Evolutionary conservation across 768 basidiomycete species (phyloP).

Genomic region (Lactarius hengduanensis): DNA sequence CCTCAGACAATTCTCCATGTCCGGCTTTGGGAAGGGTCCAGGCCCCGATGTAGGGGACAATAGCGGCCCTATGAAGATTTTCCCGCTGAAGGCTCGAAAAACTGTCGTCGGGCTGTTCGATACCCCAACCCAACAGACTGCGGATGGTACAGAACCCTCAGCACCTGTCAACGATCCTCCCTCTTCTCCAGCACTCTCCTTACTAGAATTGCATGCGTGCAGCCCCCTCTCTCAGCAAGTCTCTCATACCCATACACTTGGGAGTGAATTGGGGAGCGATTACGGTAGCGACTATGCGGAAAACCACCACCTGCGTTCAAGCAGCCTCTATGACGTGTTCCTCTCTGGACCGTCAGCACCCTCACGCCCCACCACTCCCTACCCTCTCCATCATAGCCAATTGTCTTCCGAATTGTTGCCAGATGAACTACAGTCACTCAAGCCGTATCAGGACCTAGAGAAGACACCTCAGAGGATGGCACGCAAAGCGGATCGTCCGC

Average conservation of each 20-base stretch:
- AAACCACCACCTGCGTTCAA: conserved; percentile 49
- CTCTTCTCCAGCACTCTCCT: conserved; percentile 26
- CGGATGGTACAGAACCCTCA: conserved; percentile 11
- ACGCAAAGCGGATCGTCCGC: conserved; percentile 27
- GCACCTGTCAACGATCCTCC: conserved; percentile 9
- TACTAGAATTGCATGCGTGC: conserved; percentile 21
- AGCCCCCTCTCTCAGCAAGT: conserved; percentile 9
- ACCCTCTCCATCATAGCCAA: conserved; percentile 11
- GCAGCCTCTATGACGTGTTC: conserved; percentile 54
- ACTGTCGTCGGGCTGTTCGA: conserved; percentile 67
- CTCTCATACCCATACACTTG: conserved; percentile 42
- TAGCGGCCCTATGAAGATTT: conserved; percentile 11
- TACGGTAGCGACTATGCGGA: conserved; percentile 45
- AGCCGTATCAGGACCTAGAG: conserved; percentile 16
- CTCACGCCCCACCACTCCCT: conserved; percentile 31
- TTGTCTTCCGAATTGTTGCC: conserved; percentile 21
- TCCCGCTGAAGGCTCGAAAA: conserved; percentile 40
- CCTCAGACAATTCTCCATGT: conserved; percentile 27
- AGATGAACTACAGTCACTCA: conserved; percentile 28
- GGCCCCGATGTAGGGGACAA: conserved; percentile 33
- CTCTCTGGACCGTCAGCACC: conserved; percentile 28
- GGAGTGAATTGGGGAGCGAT: conserved; percentile 58
- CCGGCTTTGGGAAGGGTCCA: conserved; percentile 31
- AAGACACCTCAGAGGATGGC: conserved; percentile 27
- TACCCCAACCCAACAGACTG: conserved; percentile 28